Evolutionary conservation across 305 asterid genomes (phyloP).

Genomic region (Plantago coronopus): DNA sequence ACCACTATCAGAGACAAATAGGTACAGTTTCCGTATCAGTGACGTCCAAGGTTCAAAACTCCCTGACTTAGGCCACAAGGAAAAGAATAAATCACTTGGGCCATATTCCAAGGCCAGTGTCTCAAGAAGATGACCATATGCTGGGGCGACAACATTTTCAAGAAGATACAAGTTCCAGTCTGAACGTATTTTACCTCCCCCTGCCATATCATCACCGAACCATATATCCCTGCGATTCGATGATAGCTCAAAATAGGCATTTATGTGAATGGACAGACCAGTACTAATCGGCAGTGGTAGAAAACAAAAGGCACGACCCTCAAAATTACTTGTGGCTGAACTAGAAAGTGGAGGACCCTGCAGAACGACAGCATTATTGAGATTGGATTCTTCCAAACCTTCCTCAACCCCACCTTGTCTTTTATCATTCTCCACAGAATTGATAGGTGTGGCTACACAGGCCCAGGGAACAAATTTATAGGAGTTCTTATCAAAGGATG

Average conservation of each 20-base stretch:
- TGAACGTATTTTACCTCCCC: conserved; percentile 94
- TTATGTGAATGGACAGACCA: conserved; percentile 89
- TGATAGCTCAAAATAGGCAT: conserved; percentile 93
- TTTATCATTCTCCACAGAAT: conserved; percentile 43
- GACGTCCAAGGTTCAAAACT: conserved; percentile 89
- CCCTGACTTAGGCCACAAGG: conserved; percentile 73
- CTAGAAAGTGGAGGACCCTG: conserved; percentile 38
- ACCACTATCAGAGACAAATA: conserved; percentile 62
- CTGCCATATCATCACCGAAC: conserved; percentile 99
- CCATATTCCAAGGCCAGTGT: conserved; percentile 76
- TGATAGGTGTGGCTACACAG: conserved; percentile 77
- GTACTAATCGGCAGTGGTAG: conserved; percentile 90
- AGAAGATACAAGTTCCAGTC: conserved; percentile 94
- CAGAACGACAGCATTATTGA: conserved; percentile 44
- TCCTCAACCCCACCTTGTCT: conserved; percentile 29
- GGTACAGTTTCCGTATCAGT: conserved; percentile 72
- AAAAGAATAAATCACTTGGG: conserved; percentile 70
- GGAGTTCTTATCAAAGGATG: conserved; percentile 47
- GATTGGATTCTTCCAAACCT: conserved; percentile 32
- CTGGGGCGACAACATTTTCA: conserved; percentile 92
- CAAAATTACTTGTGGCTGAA: conserved; percentile 44
- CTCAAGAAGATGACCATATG: conserved; percentile 88
- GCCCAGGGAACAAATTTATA: conserved; percentile 87
- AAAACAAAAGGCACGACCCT: conserved; percentile 96
- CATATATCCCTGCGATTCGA: conserved; percentile 97